Evolutionary conservation across 768 basidiomycete genomes (phyloP), one percentile per base, ranked within the genome.

Genomic region (Russula emetica): DNA sequence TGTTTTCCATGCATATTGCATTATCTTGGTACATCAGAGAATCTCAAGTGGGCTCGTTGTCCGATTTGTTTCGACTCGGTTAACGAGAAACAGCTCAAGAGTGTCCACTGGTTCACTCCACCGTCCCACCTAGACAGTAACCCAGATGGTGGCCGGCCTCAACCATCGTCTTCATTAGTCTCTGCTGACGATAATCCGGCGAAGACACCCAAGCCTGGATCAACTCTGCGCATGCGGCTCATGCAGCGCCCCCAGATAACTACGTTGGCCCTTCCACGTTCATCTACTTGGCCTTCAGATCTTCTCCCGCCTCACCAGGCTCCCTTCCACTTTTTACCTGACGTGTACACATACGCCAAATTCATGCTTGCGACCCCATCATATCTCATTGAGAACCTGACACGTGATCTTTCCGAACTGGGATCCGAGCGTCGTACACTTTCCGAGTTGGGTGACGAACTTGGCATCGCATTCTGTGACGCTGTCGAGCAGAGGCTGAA

Each of bases 11-110:
- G 95, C 76, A 92, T 96, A 61, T 78, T 98, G 49, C 94, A 94
- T 74, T 94, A 94, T 72, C 80, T 96, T 70, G 87, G 84, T 71
- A 84, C 85, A 24, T 90, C 92, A 28, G 86, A 94, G 53, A 88
- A 85, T 72, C 75, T 76, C 30, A 94, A 94, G 75, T 94, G 91
- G 85, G 88, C 87, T 34, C 87, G 89, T 60, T 98, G 97, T 73
- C 97, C 97, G 3, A 94, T 99, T 55, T 99, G 97, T 74, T 92
- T 89, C 71, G 97, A 98, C 77, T 90, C 94, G 14, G 82, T 99
- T 51, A 87, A 89, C 74, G 90, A 90, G 74, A 84, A 83, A 65
- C 92, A 95, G 74, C 85, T 98, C 67, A 98, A 97, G 79, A 84
- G 82, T 60, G 95, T 98, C 72, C 92, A 90, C 71, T 98, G 93